Evolutionary conservation across 257 asterid genomes (phyloP).

Genomic region (Forsythia viridissima): DNA sequence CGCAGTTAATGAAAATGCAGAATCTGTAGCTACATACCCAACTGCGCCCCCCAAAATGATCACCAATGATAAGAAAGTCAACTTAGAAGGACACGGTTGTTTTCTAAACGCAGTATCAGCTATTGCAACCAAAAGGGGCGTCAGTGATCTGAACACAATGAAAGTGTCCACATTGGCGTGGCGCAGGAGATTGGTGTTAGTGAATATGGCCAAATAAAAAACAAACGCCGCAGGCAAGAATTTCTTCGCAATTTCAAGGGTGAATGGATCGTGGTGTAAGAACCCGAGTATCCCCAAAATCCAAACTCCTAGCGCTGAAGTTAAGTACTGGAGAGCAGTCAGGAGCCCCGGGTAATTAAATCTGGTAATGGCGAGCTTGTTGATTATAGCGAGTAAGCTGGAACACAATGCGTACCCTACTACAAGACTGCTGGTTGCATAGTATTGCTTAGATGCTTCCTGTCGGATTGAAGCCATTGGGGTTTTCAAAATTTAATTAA

Average conservation of each 20-base stretch:
- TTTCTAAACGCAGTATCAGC: slow-evolving; percentile 85
- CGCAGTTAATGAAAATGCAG: slow-evolving; percentile 79
- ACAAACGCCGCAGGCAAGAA: slow-evolving; percentile 91
- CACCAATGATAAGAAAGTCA: slow-evolving; percentile 65
- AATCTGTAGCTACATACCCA: slow-evolving; percentile 89
- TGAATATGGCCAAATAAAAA: slow-evolving; percentile 83
- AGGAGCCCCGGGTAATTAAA: slow-evolving; percentile 91
- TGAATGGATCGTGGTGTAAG: slow-evolving; percentile 80
- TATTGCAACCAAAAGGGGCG: slow-evolving; percentile 84
- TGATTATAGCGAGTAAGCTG: slow-evolving; percentile 87
- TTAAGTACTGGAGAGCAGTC: slow-evolving; percentile 83
- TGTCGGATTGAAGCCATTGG: slow-evolving; percentile 50
- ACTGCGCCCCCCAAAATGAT: slow-evolving; percentile 75
- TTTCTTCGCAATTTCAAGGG: slow-evolving; percentile 74
- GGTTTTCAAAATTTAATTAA: not conserved
- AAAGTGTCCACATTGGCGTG: slow-evolving; percentile 98
- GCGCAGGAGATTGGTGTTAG: slow-evolving; percentile 86
- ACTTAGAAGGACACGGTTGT: slow-evolving; percentile 82
- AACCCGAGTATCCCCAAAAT: slow-evolving; percentile 73
- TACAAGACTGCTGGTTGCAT: slow-evolving; percentile 77
- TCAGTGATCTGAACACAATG: slow-evolving; percentile 80
- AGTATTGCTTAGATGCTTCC: slow-evolving; percentile 60
- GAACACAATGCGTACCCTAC: slow-evolving; percentile 91
- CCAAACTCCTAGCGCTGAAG: slow-evolving; percentile 89
- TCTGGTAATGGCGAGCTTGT: slow-evolving; percentile 86